Base-by-base conservation (phyloP, 2,329 filamentous ascomycete genomes). In the Neoascochyta sp. region DNA sequence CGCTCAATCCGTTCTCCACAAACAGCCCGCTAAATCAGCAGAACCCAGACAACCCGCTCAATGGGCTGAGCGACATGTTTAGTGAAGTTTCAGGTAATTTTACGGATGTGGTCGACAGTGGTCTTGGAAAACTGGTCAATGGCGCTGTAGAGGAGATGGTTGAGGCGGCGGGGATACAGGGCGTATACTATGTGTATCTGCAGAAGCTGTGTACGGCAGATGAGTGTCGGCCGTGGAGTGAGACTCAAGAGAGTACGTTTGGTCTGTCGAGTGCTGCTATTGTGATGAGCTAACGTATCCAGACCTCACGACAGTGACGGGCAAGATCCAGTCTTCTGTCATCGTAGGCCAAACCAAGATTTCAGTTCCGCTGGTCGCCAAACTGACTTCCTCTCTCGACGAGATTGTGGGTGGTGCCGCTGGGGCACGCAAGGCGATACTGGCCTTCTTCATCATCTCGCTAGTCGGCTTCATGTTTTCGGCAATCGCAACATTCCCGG, bases 371-470 rank as follows among this genome's bases (percentile, higher is more conserved):
- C 12, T 48, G 5, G 18, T 49, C 19, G 33, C 29, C 22, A 21
- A 39, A 10, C 16, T 47, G 6, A 16, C 29, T 2, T 26, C 32
- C 15, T 40, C 41, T 3, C 16, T 37, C 11, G 20, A 29, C 13
- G 18, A 22, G 9, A 14, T 45, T 6, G 31, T 39, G 3, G 16
- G 22, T 8, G 34, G 4, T n/a, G 16, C 39, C 3, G 16, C 24
- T 2, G 21, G n/a, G 6, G 9, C 46, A 6, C 44, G 35, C 16
- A 43, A 25, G 20, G 34, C 38, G 0, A 10, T 44, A n/a, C 32
- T 50, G 12, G 48, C 40, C 5, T 51, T 43, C 13, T 32, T 54
- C 14, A 27, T 52, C 19, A 32, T 48, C 24, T 38, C 39, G 8
- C 27, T 52, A 7, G 24, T 45, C 7, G 38, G 35, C 3, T 36